Conservation (phyloP, 208 protist genomes). For the Leishmania arabica region DNA sequence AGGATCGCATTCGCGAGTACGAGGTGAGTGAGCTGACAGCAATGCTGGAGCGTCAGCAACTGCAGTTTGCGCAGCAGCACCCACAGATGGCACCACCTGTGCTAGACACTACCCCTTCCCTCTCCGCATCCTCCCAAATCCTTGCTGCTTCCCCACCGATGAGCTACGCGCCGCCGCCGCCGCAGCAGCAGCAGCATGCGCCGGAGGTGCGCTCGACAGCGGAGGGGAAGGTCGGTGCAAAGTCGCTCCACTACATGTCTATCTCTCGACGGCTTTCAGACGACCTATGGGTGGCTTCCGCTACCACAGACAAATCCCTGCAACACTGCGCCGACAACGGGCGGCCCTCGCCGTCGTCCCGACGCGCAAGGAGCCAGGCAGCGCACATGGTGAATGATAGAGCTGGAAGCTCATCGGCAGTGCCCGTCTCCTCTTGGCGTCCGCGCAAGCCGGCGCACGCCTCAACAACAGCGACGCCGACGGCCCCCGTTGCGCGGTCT, state of each 20-base stretch:
- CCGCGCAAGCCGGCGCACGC: not conserved
- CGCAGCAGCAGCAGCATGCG: not conserved
- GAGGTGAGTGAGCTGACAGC: conserved; percentile 55
- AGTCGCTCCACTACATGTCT: conserved; percentile 9
- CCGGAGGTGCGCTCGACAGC: not conserved
- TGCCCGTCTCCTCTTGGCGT: not conserved
- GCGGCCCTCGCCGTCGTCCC: not conserved
- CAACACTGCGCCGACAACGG: not conserved
- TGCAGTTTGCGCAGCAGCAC: conserved; percentile 14
- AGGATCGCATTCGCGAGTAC: conserved; percentile 59
- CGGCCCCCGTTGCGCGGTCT: not conserved
- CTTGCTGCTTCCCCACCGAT: not conserved
- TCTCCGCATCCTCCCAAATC: not conserved
- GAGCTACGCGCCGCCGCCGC: not conserved
- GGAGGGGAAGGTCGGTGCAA: not conserved
- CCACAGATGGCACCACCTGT: not conserved
- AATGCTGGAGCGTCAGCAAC: conserved; percentile 57
- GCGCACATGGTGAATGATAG: not conserved
- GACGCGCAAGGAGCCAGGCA: not conserved
- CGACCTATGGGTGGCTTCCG: not conserved
- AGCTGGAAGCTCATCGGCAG: not conserved
- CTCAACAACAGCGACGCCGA: not conserved
- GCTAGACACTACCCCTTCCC: not conserved
- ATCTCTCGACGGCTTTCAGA: conserved; percentile 5
- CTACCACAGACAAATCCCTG: not conserved